Conservation (phyloP, 148 eudicot species). For the Vaccinium corymbosum region DNA sequence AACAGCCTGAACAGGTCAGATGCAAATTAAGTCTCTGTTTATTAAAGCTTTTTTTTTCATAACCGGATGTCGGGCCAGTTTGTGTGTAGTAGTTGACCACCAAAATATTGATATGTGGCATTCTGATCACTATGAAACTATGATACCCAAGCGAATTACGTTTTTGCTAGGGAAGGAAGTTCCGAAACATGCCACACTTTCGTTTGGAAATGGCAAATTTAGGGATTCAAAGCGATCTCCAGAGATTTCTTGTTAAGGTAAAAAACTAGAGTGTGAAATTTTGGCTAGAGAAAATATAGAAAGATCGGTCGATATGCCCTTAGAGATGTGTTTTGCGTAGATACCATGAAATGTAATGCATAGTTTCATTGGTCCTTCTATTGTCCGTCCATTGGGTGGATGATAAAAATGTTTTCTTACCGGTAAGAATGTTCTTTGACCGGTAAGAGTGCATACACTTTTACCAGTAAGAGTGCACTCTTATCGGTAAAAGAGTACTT, state of each 20-base stretch:
- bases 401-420: too few relatives aligned
- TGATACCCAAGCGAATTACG: not conserved
- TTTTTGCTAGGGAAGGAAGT: not conserved
- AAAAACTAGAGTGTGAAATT: too few relatives aligned
- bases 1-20: conserved; percentile 65
- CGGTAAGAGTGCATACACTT: too few relatives aligned
- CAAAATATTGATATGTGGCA: not conserved
- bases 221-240: not conserved
- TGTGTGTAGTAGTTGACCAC: not conserved
- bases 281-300: not conserved
- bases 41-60: too few relatives aligned
- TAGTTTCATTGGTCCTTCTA: not conserved
- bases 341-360: not conserved
- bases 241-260: too few relatives aligned
- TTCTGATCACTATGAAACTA: not conserved
- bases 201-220: not conserved
- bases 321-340: not conserved
- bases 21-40: too few relatives aligned
- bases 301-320: not conserved
- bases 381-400: too few relatives aligned
- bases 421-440: too few relatives aligned
- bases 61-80: too few relatives aligned
- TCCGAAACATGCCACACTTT: not conserved
- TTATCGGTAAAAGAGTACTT: too few relatives aligned
- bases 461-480: too few relatives aligned